These are phyloP conservation scores for Fagus crenata DNA, from an alignment of 306 rosid species.

Conservation along the genomic window DNA sequence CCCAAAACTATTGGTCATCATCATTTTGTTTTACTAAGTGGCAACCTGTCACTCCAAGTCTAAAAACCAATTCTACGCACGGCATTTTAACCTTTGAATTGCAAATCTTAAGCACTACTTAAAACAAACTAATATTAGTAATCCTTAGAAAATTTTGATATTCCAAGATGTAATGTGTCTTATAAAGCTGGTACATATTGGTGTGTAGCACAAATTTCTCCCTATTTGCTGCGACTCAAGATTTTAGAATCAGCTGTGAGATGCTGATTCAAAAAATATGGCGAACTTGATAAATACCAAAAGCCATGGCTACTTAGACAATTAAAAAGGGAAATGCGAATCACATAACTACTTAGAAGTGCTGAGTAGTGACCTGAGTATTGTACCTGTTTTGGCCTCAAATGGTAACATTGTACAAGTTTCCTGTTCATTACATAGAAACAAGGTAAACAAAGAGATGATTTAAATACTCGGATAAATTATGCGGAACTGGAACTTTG, in stretches of 20 bases:
- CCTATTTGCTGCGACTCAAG: background rate
- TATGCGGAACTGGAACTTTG: background rate
- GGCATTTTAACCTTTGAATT: background rate
- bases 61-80: background rate
- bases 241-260: background rate
- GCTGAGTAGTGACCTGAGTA: background rate
- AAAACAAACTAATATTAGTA: background rate
- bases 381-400: background rate
- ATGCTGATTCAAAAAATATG: background rate
- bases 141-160: background rate
- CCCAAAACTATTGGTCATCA: background rate
- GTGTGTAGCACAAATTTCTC: background rate
- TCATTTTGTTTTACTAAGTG: background rate
- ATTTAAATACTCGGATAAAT: background rate
- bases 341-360: background rate
- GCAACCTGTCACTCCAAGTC: background rate
- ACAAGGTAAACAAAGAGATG: background rate
- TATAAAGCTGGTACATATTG: background rate
- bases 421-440: slow-evolving; percentile 8
- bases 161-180: background rate
- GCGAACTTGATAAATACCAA: background rate
- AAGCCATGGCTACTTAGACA: background rate
- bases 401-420: background rate
- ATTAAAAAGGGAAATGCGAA: background rate
- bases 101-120: background rate